phyloP scores from a whole-genome alignment of 306 rosid genomes.

The Lathyrus oleraceus region DNA sequence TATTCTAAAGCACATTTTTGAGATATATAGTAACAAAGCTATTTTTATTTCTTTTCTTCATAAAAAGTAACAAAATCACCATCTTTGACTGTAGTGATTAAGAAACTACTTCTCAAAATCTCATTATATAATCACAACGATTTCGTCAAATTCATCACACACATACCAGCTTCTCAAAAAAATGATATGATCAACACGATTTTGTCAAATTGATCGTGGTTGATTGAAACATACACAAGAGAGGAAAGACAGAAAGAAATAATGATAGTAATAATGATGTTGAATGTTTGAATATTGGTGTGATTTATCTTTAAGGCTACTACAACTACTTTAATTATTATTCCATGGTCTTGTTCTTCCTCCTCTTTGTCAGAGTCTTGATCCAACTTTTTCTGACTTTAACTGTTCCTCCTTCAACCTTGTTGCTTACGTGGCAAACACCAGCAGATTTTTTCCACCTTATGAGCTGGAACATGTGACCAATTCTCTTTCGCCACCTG shows the following conservation, averaged over 20 bases:
- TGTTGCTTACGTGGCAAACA: conserved; percentile 72
- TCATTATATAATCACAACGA: too few species aligned
- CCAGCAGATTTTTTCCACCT: conserved; percentile 74
- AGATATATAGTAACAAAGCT: conserved; percentile 48
- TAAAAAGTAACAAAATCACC: conserved; percentile 48
- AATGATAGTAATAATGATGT: not conserved
- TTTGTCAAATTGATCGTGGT: not conserved
- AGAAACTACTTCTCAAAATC: too few species aligned
- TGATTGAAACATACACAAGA: not conserved
- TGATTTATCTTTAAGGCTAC: conserved; percentile 40
- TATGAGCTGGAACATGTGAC: conserved; percentile 83
- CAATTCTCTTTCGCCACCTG: conserved; percentile 95
- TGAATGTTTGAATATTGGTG: not conserved
- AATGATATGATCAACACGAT: too few species aligned
- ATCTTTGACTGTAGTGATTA: conserved; percentile 45
- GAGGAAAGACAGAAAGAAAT: conserved; percentile 1
- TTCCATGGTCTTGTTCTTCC: conserved; percentile 52
- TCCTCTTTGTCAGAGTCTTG: conserved; percentile 79
- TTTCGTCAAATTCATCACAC: not conserved
- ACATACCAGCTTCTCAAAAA: too few species aligned
- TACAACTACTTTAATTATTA: conserved; percentile 42
- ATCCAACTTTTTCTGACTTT: conserved; percentile 88
- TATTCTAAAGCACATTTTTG: conserved; percentile 48
- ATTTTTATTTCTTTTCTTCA: conserved; percentile 6
- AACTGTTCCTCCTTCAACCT: conserved; percentile 62